phyloP scores from a whole-genome alignment of 345 rosid genomes.

The Kernera saxatilis region DNA sequence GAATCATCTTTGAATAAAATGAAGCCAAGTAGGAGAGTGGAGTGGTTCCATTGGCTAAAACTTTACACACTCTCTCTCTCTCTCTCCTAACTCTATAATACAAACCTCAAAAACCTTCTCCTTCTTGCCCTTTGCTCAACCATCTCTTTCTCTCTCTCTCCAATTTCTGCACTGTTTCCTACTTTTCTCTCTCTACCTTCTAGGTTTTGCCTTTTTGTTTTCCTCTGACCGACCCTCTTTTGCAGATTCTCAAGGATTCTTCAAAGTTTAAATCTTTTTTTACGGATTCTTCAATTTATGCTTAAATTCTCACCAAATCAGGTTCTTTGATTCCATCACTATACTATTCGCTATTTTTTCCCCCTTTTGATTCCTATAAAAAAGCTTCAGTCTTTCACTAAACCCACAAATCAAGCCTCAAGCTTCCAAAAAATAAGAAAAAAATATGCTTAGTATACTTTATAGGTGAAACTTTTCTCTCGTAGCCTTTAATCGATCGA shows the following conservation, averaged over 20 bases:
- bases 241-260: constrained; percentile 25
- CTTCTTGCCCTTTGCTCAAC: constrained; percentile 14
- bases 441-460: not conserved
- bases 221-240: constrained; percentile 9
- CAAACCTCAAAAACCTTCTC: constrained; percentile 21
- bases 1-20: constrained; percentile 18
- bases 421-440: not conserved
- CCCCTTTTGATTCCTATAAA: constrained; percentile 13
- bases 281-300: constrained; percentile 17
- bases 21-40: constrained; percentile 31
- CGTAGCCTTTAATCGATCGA: not conserved
- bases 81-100: constrained; percentile 12
- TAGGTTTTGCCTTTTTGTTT: not conserved
- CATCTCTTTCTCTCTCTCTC: constrained; percentile 1
- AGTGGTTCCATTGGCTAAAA: constrained; percentile 26
- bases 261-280: not conserved
- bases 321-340: constrained; percentile 26
- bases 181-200: not conserved
- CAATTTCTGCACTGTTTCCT: not conserved
- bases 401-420: not conserved
- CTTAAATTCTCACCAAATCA: constrained; percentile 9
- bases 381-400: constrained; percentile 3
- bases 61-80: not conserved
- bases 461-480: not conserved
- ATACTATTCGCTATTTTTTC: not conserved